Evolutionary conservation across 306 rosid species (phyloP).

Genomic region (Corylus avellana): DNA sequence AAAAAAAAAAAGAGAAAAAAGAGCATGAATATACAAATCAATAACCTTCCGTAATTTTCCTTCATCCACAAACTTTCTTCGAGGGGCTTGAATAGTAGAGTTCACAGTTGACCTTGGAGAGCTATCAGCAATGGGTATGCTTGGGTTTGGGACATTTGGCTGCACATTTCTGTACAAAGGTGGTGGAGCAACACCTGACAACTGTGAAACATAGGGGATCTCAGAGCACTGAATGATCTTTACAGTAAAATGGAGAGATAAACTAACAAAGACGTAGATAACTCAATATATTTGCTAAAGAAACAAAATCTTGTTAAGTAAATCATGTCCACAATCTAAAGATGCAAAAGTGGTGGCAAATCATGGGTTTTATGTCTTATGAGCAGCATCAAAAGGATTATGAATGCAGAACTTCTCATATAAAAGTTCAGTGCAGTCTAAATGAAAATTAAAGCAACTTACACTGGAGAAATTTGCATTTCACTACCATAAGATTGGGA

Average conservation of each 20-base stretch:
- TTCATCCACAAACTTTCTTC: slow-evolving; percentile 95
- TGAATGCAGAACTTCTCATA: not conserved
- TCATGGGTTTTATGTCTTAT: not conserved
- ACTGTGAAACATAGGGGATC: slow-evolving; percentile 50
- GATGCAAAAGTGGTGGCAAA: not conserved
- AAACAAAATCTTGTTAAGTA: not conserved
- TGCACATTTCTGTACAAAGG: slow-evolving; percentile 75
- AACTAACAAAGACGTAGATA: not conserved
- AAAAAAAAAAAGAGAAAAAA: not conserved
- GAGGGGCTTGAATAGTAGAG: slow-evolving; percentile 89
- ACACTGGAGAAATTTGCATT: not conserved
- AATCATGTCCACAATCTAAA: not conserved
- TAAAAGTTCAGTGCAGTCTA: not conserved
- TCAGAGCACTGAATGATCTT: slow-evolving; percentile 15
- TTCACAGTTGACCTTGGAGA: slow-evolving; percentile 79
- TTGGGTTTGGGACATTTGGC: slow-evolving; percentile 68
- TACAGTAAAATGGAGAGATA: not conserved
- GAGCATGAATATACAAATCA: slow-evolving; percentile 7
- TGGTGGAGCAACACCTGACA: slow-evolving; percentile 87
- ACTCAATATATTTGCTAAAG: not conserved
- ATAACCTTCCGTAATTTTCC: slow-evolving; percentile 93
- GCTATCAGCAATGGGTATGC: slow-evolving; percentile 58
- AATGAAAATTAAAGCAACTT: not conserved
- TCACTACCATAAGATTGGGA: not conserved
- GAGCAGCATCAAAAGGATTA: not conserved